phyloP scores from a whole-genome alignment of 2,329 filamentous ascomycete species.

The Lojkania enalia region DNA sequence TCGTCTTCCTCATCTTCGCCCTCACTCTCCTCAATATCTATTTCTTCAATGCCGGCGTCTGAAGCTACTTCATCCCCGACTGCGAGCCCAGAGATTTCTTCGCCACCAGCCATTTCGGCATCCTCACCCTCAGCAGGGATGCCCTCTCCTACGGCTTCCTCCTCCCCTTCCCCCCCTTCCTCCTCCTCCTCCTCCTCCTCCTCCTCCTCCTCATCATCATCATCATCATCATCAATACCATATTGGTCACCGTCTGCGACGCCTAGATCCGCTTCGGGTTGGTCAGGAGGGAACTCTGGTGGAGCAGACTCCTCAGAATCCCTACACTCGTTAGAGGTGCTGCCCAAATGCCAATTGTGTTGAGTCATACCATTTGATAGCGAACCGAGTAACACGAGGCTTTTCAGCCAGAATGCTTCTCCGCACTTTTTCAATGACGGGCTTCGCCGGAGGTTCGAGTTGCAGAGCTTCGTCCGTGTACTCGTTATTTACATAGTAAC shows the following conservation, averaged over 20 bases:
- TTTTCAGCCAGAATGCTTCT: conserved; percentile 96
- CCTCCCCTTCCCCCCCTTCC: conserved; percentile 72
- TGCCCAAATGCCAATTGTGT: conserved; percentile 1
- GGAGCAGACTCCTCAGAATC: conserved; percentile 97
- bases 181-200: conserved; percentile 76
- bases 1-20: conserved; percentile 70
- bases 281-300: conserved; percentile 93
- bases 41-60: conserved; percentile 76
- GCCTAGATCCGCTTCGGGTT: conserved; percentile 87
- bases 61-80: conserved; percentile 69
- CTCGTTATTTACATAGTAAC: conserved; percentile 99
- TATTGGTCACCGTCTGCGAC: conserved; percentile 85
- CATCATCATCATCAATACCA: conserved; percentile 80
- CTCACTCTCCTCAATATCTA: conserved; percentile 75
- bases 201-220: conserved; percentile 74
- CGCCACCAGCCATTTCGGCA: conserved; percentile 74
- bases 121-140: conserved; percentile 61
- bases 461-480: conserved; percentile 91
- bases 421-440: conserved; percentile 86
- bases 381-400: conserved; percentile 94
- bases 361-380: conserved; percentile 87
- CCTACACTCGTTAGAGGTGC: conserved; percentile 57
- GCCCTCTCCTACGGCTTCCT: conserved; percentile 67
- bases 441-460: conserved; percentile 87
- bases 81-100: conserved; percentile 55